phyloP scores from a whole-genome alignment of 1,139 yeast species.

The Suhomyces maxii region DNA sequence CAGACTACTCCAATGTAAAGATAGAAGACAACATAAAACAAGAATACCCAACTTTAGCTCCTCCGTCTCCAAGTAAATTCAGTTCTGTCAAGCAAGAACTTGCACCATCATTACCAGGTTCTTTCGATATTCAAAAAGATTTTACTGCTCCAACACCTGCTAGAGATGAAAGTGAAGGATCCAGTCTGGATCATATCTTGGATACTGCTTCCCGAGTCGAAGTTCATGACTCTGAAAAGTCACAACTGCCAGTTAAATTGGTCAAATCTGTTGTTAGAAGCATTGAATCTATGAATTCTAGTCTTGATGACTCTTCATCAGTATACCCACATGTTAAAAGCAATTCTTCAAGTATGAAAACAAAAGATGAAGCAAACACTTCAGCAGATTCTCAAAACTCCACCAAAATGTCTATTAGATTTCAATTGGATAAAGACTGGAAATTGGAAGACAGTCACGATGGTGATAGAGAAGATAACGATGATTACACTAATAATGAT shows the following conservation, averaged over 20 bases:
- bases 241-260: constrained; percentile 8
- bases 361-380: neutral
- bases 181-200: neutral
- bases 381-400: constrained; percentile 18
- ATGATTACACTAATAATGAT: constrained; percentile 29
- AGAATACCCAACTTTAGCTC: neutral
- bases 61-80: neutral
- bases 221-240: constrained; percentile 2
- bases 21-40: neutral
- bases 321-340: constrained; percentile 1
- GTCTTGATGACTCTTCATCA: neutral
- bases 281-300: constrained; percentile 8
- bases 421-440: constrained; percentile 42
- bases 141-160: neutral
- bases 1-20: neutral
- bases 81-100: neutral
- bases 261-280: constrained; percentile 9
- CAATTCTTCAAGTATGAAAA: constrained; percentile 1
- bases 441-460: constrained; percentile 44
- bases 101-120: neutral
- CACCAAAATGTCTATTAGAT: constrained; percentile 32
- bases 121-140: neutral
- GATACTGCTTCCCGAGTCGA: neutral
- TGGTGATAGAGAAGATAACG: constrained; percentile 47
- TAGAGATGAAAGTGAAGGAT: constrained; percentile 5